Conservation (phyloP, 2,329 filamentous ascomycete genomes). For the Blastomyces percursus region DNA sequence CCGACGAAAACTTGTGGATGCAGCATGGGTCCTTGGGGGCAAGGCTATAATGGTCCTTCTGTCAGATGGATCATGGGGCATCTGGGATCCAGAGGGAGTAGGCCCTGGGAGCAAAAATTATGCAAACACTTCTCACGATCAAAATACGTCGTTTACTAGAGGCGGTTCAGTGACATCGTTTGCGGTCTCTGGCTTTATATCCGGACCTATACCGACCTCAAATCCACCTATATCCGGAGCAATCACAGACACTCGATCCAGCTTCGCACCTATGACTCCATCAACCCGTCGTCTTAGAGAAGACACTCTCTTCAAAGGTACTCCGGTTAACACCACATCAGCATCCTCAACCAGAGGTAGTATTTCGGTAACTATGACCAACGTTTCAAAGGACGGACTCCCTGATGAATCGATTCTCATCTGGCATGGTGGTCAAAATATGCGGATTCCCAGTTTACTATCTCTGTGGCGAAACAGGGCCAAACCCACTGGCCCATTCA, state of each 20-base stretch:
- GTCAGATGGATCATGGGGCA: conserved; percentile 39
- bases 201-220: conserved; percentile 18
- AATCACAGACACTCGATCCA: conserved; percentile 23
- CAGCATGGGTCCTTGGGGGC: conserved; percentile 37
- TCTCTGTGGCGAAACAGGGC: conserved; percentile 35
- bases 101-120: conserved; percentile 30
- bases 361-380: conserved; percentile 32
- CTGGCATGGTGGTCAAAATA: conserved; percentile 32
- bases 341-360: conserved; percentile 27
- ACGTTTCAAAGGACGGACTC: conserved; percentile 24
- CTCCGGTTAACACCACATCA: conserved; percentile 19
- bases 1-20: conserved; percentile 35
- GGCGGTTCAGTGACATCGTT: conserved; percentile 33
- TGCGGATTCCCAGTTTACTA: conserved; percentile 34
- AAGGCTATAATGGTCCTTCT: conserved; percentile 36
- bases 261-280: conserved; percentile 38
- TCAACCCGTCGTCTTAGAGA: conserved; percentile 38
- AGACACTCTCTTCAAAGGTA: conserved; percentile 35
- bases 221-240: conserved; percentile 19
- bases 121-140: conserved; percentile 27
- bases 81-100: conserved; percentile 39
- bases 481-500: conserved; percentile 29
- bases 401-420: conserved; percentile 37
- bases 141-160: conserved; percentile 29
- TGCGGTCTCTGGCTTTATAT: conserved; percentile 32